phyloP scores from a whole-genome alignment of 495 filamentous ascomycete genomes.

The Achaetomiella virescens region DNA sequence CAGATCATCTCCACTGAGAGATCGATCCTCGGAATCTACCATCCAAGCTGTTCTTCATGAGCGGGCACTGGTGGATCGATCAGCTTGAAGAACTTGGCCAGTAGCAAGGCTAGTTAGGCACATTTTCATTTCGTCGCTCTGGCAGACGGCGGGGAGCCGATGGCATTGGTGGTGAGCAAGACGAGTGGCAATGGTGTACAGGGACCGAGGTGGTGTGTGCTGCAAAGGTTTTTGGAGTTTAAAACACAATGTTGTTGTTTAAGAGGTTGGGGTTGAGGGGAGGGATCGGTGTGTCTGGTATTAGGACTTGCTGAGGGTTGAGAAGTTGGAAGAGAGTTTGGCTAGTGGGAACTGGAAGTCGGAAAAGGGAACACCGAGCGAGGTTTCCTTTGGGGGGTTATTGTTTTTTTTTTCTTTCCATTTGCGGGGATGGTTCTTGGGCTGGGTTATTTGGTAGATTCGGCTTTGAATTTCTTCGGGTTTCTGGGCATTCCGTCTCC shows the following conservation, averaged over 20 bases:
- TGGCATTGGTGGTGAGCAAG: slow-evolving; percentile 17
- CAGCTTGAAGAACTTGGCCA: slow-evolving; percentile 8
- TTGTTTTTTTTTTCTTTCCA: no score
- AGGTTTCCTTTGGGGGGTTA: no score
- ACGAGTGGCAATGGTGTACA: slow-evolving; percentile 16
- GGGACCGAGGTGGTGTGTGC: slow-evolving; percentile 18
- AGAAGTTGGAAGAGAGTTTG: no score
- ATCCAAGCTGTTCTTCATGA: slow-evolving; percentile 18
- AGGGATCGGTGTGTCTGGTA: not conserved
- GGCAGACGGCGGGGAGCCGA: slow-evolving; percentile 17
- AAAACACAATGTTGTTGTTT: slow-evolving; percentile 18
- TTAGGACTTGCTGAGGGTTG: not conserved
- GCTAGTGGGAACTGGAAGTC: no score
- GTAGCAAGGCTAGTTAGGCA: slow-evolving; percentile 13
- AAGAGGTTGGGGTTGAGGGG: not conserved
- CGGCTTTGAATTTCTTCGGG: no score
- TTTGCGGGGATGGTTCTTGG: no score
- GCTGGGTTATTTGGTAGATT: no score
- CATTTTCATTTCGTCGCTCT: slow-evolving; percentile 23
- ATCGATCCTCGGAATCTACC: slow-evolving; percentile 11
- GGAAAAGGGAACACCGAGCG: no score
- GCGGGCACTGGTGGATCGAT: slow-evolving; percentile 18
- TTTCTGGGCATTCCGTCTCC: no score
- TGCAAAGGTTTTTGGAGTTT: slow-evolving; percentile 25
- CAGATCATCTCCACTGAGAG: slow-evolving; percentile 2